Evolutionary conservation across 1,284 basidiomycete genomes (phyloP).

Genomic region (Microbotryum violaceum): DNA sequence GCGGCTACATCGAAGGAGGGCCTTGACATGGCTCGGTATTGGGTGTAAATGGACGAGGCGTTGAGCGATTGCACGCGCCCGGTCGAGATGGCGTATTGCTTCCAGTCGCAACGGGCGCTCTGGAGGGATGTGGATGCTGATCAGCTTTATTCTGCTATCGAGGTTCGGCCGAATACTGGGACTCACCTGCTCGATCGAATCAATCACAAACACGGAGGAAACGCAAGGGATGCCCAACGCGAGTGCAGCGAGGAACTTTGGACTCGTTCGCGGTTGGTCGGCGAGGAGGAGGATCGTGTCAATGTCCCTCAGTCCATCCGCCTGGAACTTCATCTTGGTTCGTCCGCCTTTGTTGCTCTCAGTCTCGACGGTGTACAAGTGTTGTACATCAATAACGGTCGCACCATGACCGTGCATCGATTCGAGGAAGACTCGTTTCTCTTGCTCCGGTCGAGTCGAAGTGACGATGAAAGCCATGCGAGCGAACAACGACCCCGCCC

Average conservation of each 20-base stretch:
- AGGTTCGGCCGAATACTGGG: not conserved
- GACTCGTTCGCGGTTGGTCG: conserved; percentile 56
- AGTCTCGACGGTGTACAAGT: conserved; percentile 47
- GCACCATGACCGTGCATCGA: conserved; percentile 55
- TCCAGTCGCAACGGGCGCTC: conserved; percentile 51
- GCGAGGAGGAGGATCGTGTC: conserved; percentile 62
- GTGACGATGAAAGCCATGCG: conserved; percentile 50
- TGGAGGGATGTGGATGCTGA: conserved; percentile 9
- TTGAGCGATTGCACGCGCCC: conserved; percentile 54
- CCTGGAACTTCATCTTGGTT: conserved; percentile 2
- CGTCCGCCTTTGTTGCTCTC: not conserved
- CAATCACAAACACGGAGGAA: conserved; percentile 54
- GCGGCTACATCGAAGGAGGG: conserved; percentile 38
- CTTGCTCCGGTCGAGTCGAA: conserved; percentile 42
- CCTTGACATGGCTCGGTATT: conserved; percentile 55
- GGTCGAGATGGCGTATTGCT: conserved; percentile 56
- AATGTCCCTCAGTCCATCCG: conserved; percentile 16
- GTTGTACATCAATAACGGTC: conserved; percentile 54
- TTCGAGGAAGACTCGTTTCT: conserved; percentile 38
- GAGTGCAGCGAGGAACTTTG: conserved; percentile 71
- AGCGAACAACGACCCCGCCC: conserved; percentile 44
- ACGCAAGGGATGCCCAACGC: conserved; percentile 78
- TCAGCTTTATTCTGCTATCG: conserved; percentile 1
- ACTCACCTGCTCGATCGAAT: conserved; percentile 46
- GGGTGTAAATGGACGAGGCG: conserved; percentile 54